Evolutionary conservation across 1,139 yeast species (phyloP), one percentile per base, ranked within the genome.

Genomic region (Blastobotrys niveus): DNA sequence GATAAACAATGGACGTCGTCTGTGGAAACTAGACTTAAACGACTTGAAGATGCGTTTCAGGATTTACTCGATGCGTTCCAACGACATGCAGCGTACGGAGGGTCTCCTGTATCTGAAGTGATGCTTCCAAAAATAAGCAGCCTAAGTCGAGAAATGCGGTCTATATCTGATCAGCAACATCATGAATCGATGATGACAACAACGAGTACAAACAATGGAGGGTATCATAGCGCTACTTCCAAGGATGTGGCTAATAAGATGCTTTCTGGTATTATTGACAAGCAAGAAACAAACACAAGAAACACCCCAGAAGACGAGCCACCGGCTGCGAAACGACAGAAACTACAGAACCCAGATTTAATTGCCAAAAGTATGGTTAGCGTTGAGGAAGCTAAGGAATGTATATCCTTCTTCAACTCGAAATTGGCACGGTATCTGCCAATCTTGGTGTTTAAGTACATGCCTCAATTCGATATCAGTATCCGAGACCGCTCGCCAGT

Each of bases 381-480:
- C 9, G 37, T 38, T n/a, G 26, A 27, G 25, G 52, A 50, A 29
- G 50, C 52, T n/a, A 43, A 43, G 26, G 55, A 52, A 24, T 50
- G 54, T 40, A 30, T 55, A 12, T 46, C 38, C 19, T 54, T 43
- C 29, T 52, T 52, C 37, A 45, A 47, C 34, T 42, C 48, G n/a
- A 53, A 52, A 25, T 48, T 54, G n/a, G 48, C 57, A 2, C 43
- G 53, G 14, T 55, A 55, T 25, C 48, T 55, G 29, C 59, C 59
- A 2, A 56, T 55, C 12, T 39, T 55, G 20, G 52, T 55, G 15
- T 45, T 55, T 36, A 53, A 55, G 37, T 52, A 53, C 42, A 43
- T 55, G 29, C 52, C 48, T 10, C 52, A 49, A 9, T 50, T 55
- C 27, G 56, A 51, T 31, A 30, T 51, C 12, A 30, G 51, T 3